Conservation (phyloP, 352 stramenopile species). For the Peronospora farinosa region DNA sequence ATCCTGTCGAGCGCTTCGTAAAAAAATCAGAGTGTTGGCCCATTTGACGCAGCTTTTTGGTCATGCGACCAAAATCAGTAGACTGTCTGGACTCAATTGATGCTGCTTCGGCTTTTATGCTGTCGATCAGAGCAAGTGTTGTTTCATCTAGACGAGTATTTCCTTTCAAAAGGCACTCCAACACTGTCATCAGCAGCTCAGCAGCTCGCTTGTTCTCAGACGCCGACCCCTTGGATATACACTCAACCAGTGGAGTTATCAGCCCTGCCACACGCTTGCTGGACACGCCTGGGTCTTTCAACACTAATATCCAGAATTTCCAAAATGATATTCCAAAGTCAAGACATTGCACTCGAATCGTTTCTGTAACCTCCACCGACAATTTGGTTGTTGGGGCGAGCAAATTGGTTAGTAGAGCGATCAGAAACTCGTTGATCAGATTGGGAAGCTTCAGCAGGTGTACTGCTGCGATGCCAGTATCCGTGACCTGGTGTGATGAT, state of each 20-base stretch:
- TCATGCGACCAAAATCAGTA: slow-evolving; percentile 58
- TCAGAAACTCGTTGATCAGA: slow-evolving; percentile 70
- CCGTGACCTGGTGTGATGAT: slow-evolving; percentile 26
- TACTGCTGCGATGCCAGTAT: slow-evolving; percentile 25
- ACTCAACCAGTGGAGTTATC: slow-evolving; percentile 47
- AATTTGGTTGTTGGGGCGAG: slow-evolving; percentile 28
- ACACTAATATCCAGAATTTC: slow-evolving; percentile 55
- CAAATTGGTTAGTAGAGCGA: slow-evolving; percentile 41
- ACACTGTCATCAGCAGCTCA: slow-evolving; percentile 60
- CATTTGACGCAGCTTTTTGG: slow-evolving; percentile 61
- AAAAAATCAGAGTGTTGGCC: slow-evolving; percentile 53
- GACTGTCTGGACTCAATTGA: slow-evolving; percentile 59
- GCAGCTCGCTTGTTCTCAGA: slow-evolving; percentile 60
- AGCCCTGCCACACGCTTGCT: slow-evolving; percentile 54
- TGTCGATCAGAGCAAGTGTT: slow-evolving; percentile 42
- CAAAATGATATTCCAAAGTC: slow-evolving; percentile 72
- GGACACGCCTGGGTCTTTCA: slow-evolving; percentile 41
- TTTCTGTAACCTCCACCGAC: slow-evolving; percentile 35
- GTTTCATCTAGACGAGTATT: slow-evolving; percentile 48
- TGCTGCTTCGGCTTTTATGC: slow-evolving; percentile 38
- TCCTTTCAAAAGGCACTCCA: slow-evolving; percentile 45
- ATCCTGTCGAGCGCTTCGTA: slow-evolving; percentile 27
- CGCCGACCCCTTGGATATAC: slow-evolving; percentile 37
- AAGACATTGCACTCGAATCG: slow-evolving; percentile 52
- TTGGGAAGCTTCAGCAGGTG: slow-evolving; percentile 59